Conservation (phyloP, 305 asterid genomes). For the Fraxinus nigra region DNA sequence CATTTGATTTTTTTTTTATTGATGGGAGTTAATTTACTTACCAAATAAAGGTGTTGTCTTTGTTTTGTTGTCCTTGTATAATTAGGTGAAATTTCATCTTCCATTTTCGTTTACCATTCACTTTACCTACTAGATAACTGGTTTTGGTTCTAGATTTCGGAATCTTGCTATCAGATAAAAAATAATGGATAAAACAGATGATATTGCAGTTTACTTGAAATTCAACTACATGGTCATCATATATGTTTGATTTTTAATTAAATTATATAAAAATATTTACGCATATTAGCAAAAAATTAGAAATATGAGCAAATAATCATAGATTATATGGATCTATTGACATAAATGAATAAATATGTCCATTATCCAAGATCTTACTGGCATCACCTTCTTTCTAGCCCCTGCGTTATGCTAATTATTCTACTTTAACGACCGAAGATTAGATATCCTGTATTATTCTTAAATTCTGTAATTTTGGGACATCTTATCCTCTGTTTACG, state of each 20-base stretch:
- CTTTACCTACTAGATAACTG: not conserved
- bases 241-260: not conserved
- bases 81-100: not conserved
- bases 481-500: not conserved
- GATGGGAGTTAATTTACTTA: not conserved
- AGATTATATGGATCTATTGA: not conserved
- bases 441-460: not conserved
- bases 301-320: not conserved
- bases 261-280: not conserved
- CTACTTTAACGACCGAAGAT: not conserved
- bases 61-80: not conserved
- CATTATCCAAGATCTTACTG: not conserved
- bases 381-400: not conserved
- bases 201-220: not conserved
- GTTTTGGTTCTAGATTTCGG: not conserved
- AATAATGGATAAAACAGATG: not conserved
- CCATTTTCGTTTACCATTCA: not conserved
- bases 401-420: not conserved
- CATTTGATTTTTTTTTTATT: conserved; percentile 10
- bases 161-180: conserved; percentile 1
- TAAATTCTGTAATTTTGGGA: not conserved
- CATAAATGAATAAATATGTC: not conserved
- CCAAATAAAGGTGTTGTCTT: not conserved
- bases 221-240: not conserved
- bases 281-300: not conserved